These are phyloP conservation scores for Rhodotorula glutinis DNA, from an alignment of 1,284 basidiomycete genomes.

Conservation along the genomic window DNA sequence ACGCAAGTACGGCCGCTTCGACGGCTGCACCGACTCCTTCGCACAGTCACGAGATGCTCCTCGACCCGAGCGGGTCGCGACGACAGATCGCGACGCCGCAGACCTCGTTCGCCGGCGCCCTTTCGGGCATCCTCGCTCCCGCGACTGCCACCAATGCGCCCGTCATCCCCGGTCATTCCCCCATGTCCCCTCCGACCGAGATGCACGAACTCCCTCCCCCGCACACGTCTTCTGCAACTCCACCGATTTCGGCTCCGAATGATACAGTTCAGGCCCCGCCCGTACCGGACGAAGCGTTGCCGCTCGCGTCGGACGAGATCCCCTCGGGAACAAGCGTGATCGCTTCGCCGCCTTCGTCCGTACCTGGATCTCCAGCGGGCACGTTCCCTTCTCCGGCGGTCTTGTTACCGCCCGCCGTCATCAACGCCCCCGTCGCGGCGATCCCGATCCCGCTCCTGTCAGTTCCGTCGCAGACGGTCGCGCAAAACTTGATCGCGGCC, in stretches of 20 bases:
- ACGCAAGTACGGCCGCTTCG: background rate
- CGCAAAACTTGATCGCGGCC: constrained; percentile 42
- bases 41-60: constrained; percentile 4
- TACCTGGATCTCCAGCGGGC: constrained; percentile 10
- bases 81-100: constrained; percentile 10
- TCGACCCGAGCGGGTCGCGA: background rate
- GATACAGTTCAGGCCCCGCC: constrained; percentile 35
- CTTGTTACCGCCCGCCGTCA: constrained; percentile 37
- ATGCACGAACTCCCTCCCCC: constrained; percentile 24
- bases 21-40: background rate
- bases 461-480: constrained; percentile 38
- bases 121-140: constrained; percentile 26
- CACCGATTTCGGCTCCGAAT: constrained; percentile 19
- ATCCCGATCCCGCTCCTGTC: constrained; percentile 39
- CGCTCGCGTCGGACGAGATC: constrained; percentile 28
- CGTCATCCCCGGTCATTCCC: background rate
- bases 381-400: constrained; percentile 30
- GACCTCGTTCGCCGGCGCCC: constrained; percentile 27
- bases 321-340: constrained; percentile 37
- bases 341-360: constrained; percentile 20
- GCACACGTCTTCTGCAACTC: constrained; percentile 29
- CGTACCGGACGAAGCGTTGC: constrained; percentile 25
- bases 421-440: constrained; percentile 42
- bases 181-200: constrained; percentile 8
- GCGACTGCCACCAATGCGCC: background rate